Percentiles rank a stretch among this genome's conserved stretches.
Evolutionary conservation across 495 filamentous ascomycete genomes (phyloP).

Genomic region (Eremomyces bilateralis): DNA sequence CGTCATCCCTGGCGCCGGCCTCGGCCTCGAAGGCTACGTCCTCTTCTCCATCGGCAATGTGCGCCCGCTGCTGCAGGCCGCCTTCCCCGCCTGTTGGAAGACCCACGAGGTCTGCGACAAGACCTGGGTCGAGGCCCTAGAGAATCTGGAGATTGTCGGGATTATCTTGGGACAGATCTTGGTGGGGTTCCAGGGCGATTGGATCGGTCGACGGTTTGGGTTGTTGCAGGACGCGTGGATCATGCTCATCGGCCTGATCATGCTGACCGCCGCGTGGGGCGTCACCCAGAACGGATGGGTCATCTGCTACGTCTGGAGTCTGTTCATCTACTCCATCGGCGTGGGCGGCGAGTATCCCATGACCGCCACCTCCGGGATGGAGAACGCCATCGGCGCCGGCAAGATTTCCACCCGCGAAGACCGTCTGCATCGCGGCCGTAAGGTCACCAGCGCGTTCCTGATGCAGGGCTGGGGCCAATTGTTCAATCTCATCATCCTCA

Average conservation of each 20-base stretch:
- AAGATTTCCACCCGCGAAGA: slow-evolving; percentile 74
- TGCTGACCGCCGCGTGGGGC: slow-evolving; percentile 77
- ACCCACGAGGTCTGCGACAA: slow-evolving; percentile 36
- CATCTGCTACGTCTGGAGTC: slow-evolving; percentile 73
- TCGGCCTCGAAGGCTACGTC: slow-evolving; percentile 79
- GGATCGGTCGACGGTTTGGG: slow-evolving; percentile 69
- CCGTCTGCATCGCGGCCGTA: slow-evolving; percentile 77
- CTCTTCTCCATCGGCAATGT: slow-evolving; percentile 88
- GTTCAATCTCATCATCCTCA: slow-evolving; percentile 69
- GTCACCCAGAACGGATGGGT: slow-evolving; percentile 69
- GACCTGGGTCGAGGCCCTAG: slow-evolving; percentile 55
- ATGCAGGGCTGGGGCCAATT: slow-evolving; percentile 97
- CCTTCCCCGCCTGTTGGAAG: slow-evolving; percentile 57
- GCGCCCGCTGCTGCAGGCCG: slow-evolving; percentile 45
- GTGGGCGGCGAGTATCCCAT: slow-evolving; percentile 92
- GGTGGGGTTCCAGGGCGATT: slow-evolving; percentile 42
- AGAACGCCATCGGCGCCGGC: slow-evolving; percentile 66
- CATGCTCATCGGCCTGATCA: slow-evolving; percentile 74
- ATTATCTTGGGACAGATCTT: slow-evolving; percentile 49
- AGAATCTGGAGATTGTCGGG: slow-evolving; percentile 70
- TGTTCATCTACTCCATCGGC: slow-evolving; percentile 80
- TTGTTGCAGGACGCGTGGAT: slow-evolving; percentile 80
- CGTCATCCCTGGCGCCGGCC: slow-evolving; percentile 70
- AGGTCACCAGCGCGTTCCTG: slow-evolving; percentile 78
- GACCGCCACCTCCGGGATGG: slow-evolving; percentile 88